Evolutionary conservation across 495 filamentous ascomycete species (phyloP).

Genomic region (Xylaria flabelliformis): DNA sequence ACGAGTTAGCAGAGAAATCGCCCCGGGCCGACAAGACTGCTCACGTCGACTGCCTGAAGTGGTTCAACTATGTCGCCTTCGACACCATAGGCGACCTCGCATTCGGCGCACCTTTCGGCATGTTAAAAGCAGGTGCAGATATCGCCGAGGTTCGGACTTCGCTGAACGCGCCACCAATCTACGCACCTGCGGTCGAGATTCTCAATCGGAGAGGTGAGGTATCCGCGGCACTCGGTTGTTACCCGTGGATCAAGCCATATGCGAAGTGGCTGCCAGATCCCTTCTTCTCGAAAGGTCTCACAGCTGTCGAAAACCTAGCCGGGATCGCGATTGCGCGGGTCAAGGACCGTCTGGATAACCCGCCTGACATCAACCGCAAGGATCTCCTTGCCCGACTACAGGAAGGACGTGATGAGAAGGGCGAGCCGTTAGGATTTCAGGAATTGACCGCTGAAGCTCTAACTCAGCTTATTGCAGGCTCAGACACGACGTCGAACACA

Average conservation of each 20-base stretch:
- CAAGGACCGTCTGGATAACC: constrained; percentile 70
- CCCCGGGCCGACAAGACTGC: constrained; percentile 44
- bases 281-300: constrained; percentile 68
- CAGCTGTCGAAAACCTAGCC: constrained; percentile 69
- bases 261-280: constrained; percentile 71
- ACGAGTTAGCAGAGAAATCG: constrained; percentile 52
- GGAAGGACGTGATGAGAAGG: constrained; percentile 84
- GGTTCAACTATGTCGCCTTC: constrained; percentile 95
- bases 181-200: constrained; percentile 72
- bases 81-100: constrained; percentile 86
- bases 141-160: constrained; percentile 62
- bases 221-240: constrained; percentile 65
- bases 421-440: constrained; percentile 71
- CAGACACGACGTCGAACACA: constrained; percentile 89
- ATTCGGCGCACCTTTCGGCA: constrained; percentile 64
- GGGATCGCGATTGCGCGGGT: constrained; percentile 85
- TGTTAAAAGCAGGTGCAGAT: constrained; percentile 66
- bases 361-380: constrained; percentile 66
- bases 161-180: constrained; percentile 58
- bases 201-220: constrained; percentile 74
- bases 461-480: constrained; percentile 89
- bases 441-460: constrained; percentile 89
- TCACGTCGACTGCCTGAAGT: constrained; percentile 79
- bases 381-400: constrained; percentile 85
- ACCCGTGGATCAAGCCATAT: constrained; percentile 67